Evolutionary conservation across 805 yeast genomes (phyloP).

Genomic region (Barnettozyma populi): DNA sequence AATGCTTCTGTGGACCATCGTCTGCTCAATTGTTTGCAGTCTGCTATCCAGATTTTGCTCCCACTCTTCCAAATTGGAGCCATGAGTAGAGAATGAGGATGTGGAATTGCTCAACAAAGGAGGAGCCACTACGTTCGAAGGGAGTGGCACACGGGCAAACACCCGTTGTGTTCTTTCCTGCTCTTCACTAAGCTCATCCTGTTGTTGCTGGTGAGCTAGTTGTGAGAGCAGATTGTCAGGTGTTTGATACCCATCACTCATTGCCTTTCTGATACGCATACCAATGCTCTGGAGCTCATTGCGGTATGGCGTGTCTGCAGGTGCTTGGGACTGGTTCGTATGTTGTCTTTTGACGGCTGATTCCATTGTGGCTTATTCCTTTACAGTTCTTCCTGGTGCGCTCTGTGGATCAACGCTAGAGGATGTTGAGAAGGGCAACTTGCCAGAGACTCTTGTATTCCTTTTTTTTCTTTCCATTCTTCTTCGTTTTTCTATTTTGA

Average conservation of each 20-base stretch:
- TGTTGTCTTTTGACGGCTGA: constrained; percentile 32
- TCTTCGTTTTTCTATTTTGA: neutral
- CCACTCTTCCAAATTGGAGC: constrained; percentile 36
- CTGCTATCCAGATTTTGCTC: constrained; percentile 32
- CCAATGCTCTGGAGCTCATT: constrained; percentile 50
- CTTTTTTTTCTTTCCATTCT: neutral
- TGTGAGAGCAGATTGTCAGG: constrained; percentile 14
- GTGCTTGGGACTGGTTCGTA: constrained; percentile 19
- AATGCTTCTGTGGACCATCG: constrained; percentile 16
- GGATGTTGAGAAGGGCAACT: neutral
- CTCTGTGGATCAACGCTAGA: too few relatives aligned
- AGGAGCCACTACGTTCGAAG: constrained; percentile 27
- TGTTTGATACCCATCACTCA: constrained; percentile 52
- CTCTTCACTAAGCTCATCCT: constrained; percentile 22
- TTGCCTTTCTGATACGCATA: constrained; percentile 66
- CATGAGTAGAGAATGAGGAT: constrained; percentile 26
- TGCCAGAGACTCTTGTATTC: neutral
- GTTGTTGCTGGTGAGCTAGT: constrained; percentile 12
- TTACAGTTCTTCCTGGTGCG: too few relatives aligned
- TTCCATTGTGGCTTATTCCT: neutral
- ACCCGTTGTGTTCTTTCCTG: constrained; percentile 9
- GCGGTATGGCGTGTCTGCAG: constrained; percentile 31
- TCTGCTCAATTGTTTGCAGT: constrained; percentile 29
- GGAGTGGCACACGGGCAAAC: constrained; percentile 26
- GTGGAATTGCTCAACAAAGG: constrained; percentile 32